Conservation (phyloP, 148 eudicot species). For the Drosera capensis region DNA sequence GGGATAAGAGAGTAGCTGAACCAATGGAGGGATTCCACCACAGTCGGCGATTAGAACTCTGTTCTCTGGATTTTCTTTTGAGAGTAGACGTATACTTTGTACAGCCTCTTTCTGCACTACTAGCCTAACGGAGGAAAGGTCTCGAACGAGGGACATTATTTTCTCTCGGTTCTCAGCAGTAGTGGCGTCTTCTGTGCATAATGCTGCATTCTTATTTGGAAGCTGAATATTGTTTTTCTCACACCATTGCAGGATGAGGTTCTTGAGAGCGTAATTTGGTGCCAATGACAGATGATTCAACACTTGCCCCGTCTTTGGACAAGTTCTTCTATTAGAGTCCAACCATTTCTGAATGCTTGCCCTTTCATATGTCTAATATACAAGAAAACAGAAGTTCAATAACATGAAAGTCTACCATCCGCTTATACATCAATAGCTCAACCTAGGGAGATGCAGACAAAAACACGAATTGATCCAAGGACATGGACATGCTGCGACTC, state of each 20-base stretch:
- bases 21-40: slow-evolving; percentile 57
- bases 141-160: slow-evolving; percentile 24
- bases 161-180: slow-evolving; percentile 16
- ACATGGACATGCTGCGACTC: no score
- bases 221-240: slow-evolving; percentile 44
- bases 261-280: slow-evolving; percentile 65
- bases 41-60: slow-evolving; percentile 44
- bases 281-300: slow-evolving; percentile 39
- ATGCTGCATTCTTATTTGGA: slow-evolving; percentile 13
- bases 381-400: no score
- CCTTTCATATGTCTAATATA: slow-evolving; percentile 50
- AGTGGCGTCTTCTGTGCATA: slow-evolving; percentile 2
- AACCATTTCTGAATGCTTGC: slow-evolving; percentile 66
- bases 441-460: no score
- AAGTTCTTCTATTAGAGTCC: slow-evolving; percentile 37
- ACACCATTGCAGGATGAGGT: slow-evolving; percentile 66
- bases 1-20: slow-evolving; percentile 34
- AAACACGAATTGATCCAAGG: not conserved
- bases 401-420: no score
- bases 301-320: slow-evolving; percentile 57
- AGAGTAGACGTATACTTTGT: slow-evolving; percentile 42
- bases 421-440: no score
- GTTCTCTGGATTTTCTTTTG: slow-evolving; percentile 58
- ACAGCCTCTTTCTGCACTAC: slow-evolving; percentile 51
- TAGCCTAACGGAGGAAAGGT: slow-evolving; percentile 29